Base-by-base conservation (phyloP, 83 land plant genomes). In the Picea abies region DNA sequence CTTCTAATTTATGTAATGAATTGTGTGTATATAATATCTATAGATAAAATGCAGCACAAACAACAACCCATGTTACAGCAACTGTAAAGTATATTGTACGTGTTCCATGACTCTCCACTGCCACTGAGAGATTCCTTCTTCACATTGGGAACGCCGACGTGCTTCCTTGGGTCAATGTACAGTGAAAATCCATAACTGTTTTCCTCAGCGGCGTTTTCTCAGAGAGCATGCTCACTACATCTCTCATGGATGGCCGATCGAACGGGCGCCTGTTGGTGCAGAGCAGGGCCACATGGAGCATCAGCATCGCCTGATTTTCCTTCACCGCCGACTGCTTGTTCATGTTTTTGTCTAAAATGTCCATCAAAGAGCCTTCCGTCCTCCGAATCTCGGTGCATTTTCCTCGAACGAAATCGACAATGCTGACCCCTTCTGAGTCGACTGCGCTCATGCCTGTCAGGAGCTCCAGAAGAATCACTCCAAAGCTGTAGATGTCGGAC, bases 191-290 rank as follows among this genome's bases (percentile, higher is more conserved):
- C 77, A 73, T 39, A 10, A 73, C 77, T 41, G 77, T 44, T 37
- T 82, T 81, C 29, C 82, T 79, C 22, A 14, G 32, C 10, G 84
- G 84, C 39, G 41, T 73, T 22, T 49, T 60, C 19, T 82, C 84
- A 75, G 83, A 78, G 22, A 82, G 64, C 84, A 82, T 82, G 29
- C 56, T 82, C 56, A 82, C 66, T n/a, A 82, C 84, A 52, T 82
- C 84, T 58, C 60, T 75, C 84, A 82, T 82, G 19, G 84, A 78
- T 5, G 84, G 83, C 19, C 84, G 60, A 60, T 82, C 84, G 5
- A 41, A 44, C 0, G 84, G 84, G n/a, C 26, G 60, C 56, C 60
- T 82, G 82, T 80, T 82, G 4, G 84, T 82, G 84, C 84, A 82
- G 44, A 82, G 84, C 82, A 82, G 52, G 39, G 84, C 84, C 25